Conservation (phyloP, 768 basidiomycete species). For the Auriculariales sp. region DNA sequence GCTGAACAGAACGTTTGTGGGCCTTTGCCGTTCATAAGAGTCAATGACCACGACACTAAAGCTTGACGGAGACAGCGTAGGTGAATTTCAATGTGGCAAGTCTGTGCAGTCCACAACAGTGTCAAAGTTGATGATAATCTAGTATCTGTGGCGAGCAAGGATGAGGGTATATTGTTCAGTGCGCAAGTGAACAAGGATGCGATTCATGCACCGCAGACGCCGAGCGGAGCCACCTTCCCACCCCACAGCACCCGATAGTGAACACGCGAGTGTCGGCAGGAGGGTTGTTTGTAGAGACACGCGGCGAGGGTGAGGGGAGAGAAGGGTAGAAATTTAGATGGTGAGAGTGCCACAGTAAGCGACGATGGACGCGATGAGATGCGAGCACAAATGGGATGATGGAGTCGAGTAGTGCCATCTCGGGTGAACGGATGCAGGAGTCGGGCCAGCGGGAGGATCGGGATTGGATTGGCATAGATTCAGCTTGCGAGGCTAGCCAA, state of each 20-base stretch:
- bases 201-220: slow-evolving; percentile 54
- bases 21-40: background rate
- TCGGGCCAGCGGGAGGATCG: no score
- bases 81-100: background rate
- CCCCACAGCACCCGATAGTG: slow-evolving; percentile 17
- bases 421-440: no score
- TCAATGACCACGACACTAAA: background rate
- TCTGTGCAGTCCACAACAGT: background rate
- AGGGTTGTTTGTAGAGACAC: slow-evolving; percentile 15
- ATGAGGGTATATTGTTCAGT: slow-evolving; percentile 20
- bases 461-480: no score
- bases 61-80: background rate
- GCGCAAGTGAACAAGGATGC: slow-evolving; percentile 26
- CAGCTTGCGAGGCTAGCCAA: no score
- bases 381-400: background rate
- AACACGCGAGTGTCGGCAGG: background rate
- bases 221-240: slow-evolving; percentile 45
- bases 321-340: background rate
- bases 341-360: background rate
- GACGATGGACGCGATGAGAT: background rate
- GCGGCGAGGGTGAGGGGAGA: slow-evolving; percentile 19
- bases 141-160: slow-evolving; percentile 56
- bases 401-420: background rate
- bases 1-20: background rate
- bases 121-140: slow-evolving; percentile 12